These are phyloP conservation scores for Penicillium occitanis DNA, from an alignment of 2,329 filamentous ascomycete species.

Conservation along the genomic window DNA sequence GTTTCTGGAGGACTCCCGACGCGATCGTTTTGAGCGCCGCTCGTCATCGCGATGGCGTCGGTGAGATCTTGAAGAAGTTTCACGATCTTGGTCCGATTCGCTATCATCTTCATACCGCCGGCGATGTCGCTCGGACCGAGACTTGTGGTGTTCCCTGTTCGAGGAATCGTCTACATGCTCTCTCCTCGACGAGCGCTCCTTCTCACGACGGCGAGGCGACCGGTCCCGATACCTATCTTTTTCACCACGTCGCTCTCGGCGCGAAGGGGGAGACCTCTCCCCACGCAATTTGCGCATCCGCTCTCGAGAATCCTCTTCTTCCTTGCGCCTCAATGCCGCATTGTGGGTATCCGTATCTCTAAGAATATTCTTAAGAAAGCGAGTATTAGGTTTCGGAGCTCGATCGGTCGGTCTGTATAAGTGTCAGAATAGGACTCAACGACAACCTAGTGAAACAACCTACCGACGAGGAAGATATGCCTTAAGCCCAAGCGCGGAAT, in stretches of 20 bases:
- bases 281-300: slow-evolving; percentile 61
- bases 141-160: slow-evolving; percentile 27
- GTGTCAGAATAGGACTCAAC: not conserved
- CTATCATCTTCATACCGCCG: slow-evolving; percentile 22
- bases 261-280: slow-evolving; percentile 37
- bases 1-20: slow-evolving; percentile 27
- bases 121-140: slow-evolving; percentile 20
- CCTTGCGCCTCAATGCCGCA: slow-evolving; percentile 77
- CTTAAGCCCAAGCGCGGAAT: slow-evolving; percentile 71
- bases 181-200: slow-evolving; percentile 30
- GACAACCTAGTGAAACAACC: slow-evolving; percentile 25
- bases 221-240: slow-evolving; percentile 24
- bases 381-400: slow-evolving; percentile 83
- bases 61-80: slow-evolving; percentile 8
- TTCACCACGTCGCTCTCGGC: slow-evolving; percentile 25
- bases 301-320: slow-evolving; percentile 73
- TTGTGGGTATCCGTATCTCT: slow-evolving; percentile 88
- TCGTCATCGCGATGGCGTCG: slow-evolving; percentile 15
- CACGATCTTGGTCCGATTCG: slow-evolving; percentile 9
- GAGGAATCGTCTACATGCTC: slow-evolving; percentile 27
- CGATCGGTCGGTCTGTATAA: slow-evolving; percentile 59
- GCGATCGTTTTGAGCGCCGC: slow-evolving; percentile 19
- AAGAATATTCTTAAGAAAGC: slow-evolving; percentile 84
- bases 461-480: slow-evolving; percentile 61
- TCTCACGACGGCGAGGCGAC: slow-evolving; percentile 22